phyloP scores from a whole-genome alignment of 495 filamentous ascomycete species.

The Trichoderma reesei region DNA sequence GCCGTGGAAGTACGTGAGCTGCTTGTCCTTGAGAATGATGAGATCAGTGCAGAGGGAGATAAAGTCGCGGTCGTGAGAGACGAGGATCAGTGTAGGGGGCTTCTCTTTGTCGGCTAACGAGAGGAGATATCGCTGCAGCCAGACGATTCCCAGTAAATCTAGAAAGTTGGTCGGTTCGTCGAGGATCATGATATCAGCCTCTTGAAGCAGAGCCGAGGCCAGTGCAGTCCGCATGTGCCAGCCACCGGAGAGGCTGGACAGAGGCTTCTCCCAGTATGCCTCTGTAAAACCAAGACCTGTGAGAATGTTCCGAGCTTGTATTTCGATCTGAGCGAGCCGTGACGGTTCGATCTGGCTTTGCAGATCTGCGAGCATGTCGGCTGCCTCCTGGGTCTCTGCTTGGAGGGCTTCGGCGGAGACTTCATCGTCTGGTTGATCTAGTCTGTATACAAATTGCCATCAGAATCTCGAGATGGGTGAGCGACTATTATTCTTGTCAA shows the following conservation, averaged over 20 bases:
- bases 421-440: slow-evolving; percentile 41
- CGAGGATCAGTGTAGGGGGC: slow-evolving; percentile 52
- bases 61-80: slow-evolving; percentile 75
- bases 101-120: slow-evolving; percentile 30
- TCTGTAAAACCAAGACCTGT: slow-evolving; percentile 64
- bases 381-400: slow-evolving; percentile 52
- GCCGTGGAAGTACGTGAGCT: slow-evolving; percentile 58
- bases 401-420: slow-evolving; percentile 45
- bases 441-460: slow-evolving; percentile 23
- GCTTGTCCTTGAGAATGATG: slow-evolving; percentile 60
- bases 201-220: slow-evolving; percentile 55
- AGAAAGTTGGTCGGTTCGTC: slow-evolving; percentile 85
- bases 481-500: not conserved
- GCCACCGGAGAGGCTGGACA: slow-evolving; percentile 61
- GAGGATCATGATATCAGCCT: slow-evolving; percentile 70
- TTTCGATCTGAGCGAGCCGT: slow-evolving; percentile 43
- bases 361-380: slow-evolving; percentile 51
- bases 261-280: slow-evolving; percentile 42
- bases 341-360: slow-evolving; percentile 48
- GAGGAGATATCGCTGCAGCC: slow-evolving; percentile 63
- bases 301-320: slow-evolving; percentile 53
- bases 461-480: not conserved
- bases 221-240: slow-evolving; percentile 69
- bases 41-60: slow-evolving; percentile 62
- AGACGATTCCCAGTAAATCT: slow-evolving; percentile 72